Conservation (phyloP, 805 yeast species). For the Candida mattraensis region DNA sequence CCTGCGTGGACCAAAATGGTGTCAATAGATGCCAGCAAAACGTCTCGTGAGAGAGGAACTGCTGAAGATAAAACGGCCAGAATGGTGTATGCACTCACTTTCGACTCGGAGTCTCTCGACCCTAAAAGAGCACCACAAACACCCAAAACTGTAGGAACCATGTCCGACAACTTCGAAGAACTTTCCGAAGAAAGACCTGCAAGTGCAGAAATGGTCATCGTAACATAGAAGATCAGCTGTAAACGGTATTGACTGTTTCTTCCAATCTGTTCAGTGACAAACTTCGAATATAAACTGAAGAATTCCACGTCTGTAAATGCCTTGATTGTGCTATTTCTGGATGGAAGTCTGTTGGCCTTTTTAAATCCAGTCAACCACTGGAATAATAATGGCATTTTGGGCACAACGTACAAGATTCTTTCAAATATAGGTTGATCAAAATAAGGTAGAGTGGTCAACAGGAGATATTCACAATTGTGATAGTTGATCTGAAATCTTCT, state of each 20-base stretch:
- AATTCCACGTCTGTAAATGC: conserved; percentile 71
- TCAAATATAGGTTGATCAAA: conserved; percentile 72
- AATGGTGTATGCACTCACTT: conserved; percentile 80
- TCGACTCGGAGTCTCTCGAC: conserved; percentile 55
- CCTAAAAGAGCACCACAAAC: conserved; percentile 54
- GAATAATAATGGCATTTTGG: conserved; percentile 75
- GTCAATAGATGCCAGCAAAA: conserved; percentile 59
- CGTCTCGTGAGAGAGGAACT: conserved; percentile 57
- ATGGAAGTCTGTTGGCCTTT: conserved; percentile 57
- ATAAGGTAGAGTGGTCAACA: conserved; percentile 79
- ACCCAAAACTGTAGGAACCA: conserved; percentile 59
- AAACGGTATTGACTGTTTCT: conserved; percentile 61
- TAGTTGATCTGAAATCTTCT: conserved; percentile 86
- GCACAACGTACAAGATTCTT: conserved; percentile 71
- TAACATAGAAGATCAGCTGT: conserved; percentile 76
- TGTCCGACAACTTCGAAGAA: conserved; percentile 43
- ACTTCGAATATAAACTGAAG: conserved; percentile 62
- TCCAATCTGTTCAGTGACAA: conserved; percentile 47
- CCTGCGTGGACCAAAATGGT: conserved; percentile 44
- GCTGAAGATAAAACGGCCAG: conserved; percentile 76
- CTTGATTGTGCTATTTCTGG: conserved; percentile 67
- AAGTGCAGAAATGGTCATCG: conserved; percentile 65
- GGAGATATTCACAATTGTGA: conserved; percentile 69
- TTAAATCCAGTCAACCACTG: conserved; percentile 70
- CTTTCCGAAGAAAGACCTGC: conserved; percentile 54